Base-by-base conservation (phyloP, 768 basidiomycete species). In the Candolleomyces efflorescens region DNA sequence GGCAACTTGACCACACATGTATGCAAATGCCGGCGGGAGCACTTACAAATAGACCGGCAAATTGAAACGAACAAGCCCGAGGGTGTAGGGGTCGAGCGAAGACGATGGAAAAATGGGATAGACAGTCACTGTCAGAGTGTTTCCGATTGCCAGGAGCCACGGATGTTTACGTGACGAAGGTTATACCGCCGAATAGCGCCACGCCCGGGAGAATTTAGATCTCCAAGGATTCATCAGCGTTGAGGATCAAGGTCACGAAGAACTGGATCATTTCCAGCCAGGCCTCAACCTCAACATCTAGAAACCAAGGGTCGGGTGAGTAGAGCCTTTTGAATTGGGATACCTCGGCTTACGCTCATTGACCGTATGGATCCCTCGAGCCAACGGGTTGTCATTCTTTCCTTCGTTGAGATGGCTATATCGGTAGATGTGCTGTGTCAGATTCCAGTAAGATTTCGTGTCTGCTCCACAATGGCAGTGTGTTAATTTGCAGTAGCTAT, bases 251-350 rank as follows among this genome's bases (percentile, higher is more conserved):
- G 2, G 78, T 78, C 1, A 79, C 73, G 66, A 82, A 89, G 71
- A 90, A 91, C 23, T 81, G 73, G 46, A 89, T 82, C 54, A 83
- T 78, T 66, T 88, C 86, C 46, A 89, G 67, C 59, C 87, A 82
- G 4, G 72, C 69, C 58, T 82, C 78, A 1, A 75, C 76, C 10
- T 71, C 62, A 18, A 85, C 70, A 22, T 73, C 87, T 88, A 13
- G 51, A 13, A 7, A 24, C 46, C 9, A 53, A 38, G 6, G 12
- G 36, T 17, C 26, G 15, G n/a, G 36, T 68, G 47, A 68, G 60
- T 36, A 37, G 20, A 20, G 11, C 32, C 15, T 48, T 52, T 20
- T 13, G 2, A 24, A 32, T n/a, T 55, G 47, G 37, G 15, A 56
- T 15, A 17, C 37, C 13, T 5, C 36, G 44, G 65, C 81, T 65